Conservation (phyloP, 148 eudicot species). For the Persicaria maculosa region DNA sequence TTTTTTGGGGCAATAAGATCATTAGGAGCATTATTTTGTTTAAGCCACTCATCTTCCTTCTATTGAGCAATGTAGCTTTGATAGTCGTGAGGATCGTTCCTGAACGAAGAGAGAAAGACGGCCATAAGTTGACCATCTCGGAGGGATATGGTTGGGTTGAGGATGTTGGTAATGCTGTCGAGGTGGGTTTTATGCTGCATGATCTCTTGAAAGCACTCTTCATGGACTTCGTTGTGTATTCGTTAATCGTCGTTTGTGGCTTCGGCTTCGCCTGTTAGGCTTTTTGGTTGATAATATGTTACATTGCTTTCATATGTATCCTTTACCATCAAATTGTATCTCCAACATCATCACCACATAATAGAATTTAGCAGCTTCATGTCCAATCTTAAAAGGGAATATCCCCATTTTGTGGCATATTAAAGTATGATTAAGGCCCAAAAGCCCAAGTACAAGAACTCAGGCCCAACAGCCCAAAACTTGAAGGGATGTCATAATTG, state of each 20-base stretch:
- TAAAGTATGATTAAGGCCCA: neutral
- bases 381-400: neutral
- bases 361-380: neutral
- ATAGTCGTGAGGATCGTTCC: neutral
- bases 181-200: constrained; percentile 1
- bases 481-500: neutral
- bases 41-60: constrained; percentile 1
- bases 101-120: neutral
- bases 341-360: neutral
- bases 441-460: neutral
- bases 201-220: constrained; percentile 1
- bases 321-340: neutral
- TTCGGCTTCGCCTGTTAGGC: neutral
- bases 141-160: neutral
- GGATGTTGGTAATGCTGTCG: neutral
- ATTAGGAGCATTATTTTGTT: neutral
- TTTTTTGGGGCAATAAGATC: neutral
- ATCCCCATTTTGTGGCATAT: neutral
- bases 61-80: neutral
- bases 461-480: neutral
- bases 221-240: constrained; percentile 5
- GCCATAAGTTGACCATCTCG: neutral
- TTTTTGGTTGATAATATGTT: neutral
- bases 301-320: neutral
- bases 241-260: neutral